phyloP scores from a whole-genome alignment of 164 flowering plant genomes.

The Annona squamosa region DNA sequence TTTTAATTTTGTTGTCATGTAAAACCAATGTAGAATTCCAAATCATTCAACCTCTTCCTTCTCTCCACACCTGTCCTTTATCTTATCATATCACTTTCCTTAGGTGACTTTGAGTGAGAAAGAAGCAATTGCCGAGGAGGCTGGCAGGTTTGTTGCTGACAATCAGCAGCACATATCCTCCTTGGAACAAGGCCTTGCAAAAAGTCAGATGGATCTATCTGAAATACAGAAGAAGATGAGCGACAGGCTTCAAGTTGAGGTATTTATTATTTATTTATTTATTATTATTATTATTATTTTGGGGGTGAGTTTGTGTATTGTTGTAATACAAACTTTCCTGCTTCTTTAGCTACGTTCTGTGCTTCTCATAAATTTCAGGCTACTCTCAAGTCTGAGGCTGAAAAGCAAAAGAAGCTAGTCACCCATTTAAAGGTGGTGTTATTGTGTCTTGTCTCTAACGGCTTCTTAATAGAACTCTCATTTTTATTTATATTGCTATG shows the following conservation, averaged over 20 bases:
- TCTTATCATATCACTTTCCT: neutral
- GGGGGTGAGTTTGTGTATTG: neutral
- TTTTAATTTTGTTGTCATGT: too few species aligned
- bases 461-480: neutral
- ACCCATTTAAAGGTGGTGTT: conserved; percentile 35
- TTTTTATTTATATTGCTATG: too few species aligned
- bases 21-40: too few species aligned
- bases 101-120: conserved; percentile 46
- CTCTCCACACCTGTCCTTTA: too few species aligned
- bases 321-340: neutral
- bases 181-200: conserved; percentile 64
- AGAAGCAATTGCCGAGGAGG: conserved; percentile 47
- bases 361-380: conserved; percentile 27
- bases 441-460: neutral
- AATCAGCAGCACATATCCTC: conserved; percentile 40
- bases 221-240: conserved; percentile 48
- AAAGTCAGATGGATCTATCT: conserved; percentile 36
- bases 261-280: conserved; percentile 5
- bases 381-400: conserved; percentile 37
- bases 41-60: too few species aligned
- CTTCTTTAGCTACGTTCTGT: neutral
- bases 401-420: conserved; percentile 40
- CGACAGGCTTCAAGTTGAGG: conserved; percentile 47
- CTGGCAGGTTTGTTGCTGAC: conserved; percentile 34
- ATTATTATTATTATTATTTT: neutral